These are phyloP conservation scores for Pseudozyma sp. DNA, from an alignment of 1,284 basidiomycete species.

Conservation along the genomic window DNA sequence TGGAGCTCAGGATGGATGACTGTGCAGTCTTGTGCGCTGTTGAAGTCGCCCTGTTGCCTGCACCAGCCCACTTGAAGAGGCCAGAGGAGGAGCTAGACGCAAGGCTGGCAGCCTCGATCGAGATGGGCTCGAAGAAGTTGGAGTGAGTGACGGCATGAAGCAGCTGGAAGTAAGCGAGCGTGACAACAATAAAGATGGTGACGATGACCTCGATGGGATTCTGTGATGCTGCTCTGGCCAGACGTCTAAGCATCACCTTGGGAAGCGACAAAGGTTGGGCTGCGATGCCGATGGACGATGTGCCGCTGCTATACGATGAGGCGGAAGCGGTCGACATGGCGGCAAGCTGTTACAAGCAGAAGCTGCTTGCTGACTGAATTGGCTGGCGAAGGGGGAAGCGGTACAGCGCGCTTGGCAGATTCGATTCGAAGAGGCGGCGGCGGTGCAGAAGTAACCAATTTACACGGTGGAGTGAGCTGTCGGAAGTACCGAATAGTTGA, in stretches of 20 bases:
- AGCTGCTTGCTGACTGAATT: constrained; percentile 2
- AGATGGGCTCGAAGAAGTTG: constrained; percentile 70
- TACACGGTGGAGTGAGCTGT: too few relatives aligned
- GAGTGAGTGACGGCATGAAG: constrained; percentile 81
- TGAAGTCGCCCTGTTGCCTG: constrained; percentile 11
- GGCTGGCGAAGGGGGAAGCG: neutral
- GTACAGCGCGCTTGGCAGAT: neutral
- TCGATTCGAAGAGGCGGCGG: neutral
- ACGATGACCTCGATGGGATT: constrained; percentile 84
- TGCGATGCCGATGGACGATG: constrained; percentile 39
- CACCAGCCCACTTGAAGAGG: constrained; percentile 47
- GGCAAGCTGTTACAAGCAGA: neutral
- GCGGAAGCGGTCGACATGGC: constrained; percentile 43
- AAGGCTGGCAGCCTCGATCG: constrained; percentile 48
- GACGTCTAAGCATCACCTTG: constrained; percentile 43
- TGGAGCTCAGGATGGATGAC: constrained; percentile 3
- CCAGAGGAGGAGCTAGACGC: constrained; percentile 50
- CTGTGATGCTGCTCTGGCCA: constrained; percentile 51
- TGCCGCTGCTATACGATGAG: constrained; percentile 41
- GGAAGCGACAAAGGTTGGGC: constrained; percentile 49
- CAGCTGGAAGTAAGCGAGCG: constrained; percentile 90
- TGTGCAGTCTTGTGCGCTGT: neutral
- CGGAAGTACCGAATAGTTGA: too few relatives aligned
- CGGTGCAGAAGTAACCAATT: too few relatives aligned
- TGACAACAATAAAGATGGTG: constrained; percentile 84